Base-by-base conservation (phyloP, 257 asterid genomes). In the Parsonsia alboflavescens region DNA sequence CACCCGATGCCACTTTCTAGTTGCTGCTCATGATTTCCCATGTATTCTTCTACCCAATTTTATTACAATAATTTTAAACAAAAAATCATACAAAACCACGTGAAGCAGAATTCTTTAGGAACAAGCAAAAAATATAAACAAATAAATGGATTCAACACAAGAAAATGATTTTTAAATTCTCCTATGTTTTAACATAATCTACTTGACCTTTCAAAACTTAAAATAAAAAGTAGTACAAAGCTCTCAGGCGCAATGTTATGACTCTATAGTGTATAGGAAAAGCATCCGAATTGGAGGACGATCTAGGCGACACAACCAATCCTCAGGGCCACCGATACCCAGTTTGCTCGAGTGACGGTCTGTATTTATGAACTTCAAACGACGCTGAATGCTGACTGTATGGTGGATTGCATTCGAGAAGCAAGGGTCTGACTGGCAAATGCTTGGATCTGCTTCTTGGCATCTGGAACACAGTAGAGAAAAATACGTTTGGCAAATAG, bases 401-500 rank as follows among this genome's bases (percentile, higher is more conserved):
- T 79, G 24, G 97, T 89, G n/a, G 97, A 91, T 39, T 92, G 78
- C 81, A 94, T 79, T 52, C 96, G 93, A 80, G 96, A 87, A 76
- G 99, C 93, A 41, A 94, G 77, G 63, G 97, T 91, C 88, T 92
- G 96, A 42, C 97, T 75, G 24, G 99, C 98, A 76, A 95, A 95
- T 75, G 90, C 89, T 82, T 94, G 98, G 77, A 94, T 89, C 96
- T 94, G 98, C 88, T 92, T 89, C 93, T 88, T 94, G 76, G 98
- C 98, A 87, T 92, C 99, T 92, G 99, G 63, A n/a, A 75, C 49
- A 71, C 57, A 73, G n/a, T 73, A 71, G 77, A 46, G 52, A 10
- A 58, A 48, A 13, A 48, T 41, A 62, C 19, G 70, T 64, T 17
- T 56, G 16, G 45, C 48, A 39, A 1, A 64, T 10, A 62, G 45